phyloP scores from a whole-genome alignment of 2,329 filamentous ascomycete genomes.

The Cladosporium austrohemisphaericum region DNA sequence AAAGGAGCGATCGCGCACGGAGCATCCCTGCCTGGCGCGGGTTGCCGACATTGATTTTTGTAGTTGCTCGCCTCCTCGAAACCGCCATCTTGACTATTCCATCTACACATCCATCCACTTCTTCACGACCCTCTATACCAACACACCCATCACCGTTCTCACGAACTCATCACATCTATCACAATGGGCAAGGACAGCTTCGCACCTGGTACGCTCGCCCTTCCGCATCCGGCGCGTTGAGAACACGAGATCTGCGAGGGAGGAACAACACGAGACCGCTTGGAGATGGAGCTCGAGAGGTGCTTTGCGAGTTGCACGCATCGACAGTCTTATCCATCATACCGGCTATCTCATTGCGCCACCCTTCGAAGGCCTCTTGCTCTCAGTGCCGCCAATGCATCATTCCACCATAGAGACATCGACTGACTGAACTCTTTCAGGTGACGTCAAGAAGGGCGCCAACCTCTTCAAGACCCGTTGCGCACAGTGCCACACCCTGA shows the following conservation, averaged over 20 bases:
- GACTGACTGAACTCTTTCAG: constrained; percentile 43
- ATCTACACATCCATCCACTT: constrained; percentile 16
- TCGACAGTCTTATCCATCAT: background rate
- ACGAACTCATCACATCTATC: constrained; percentile 16
- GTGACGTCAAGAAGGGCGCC: constrained; percentile 93
- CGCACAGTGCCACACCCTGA: constrained; percentile 97
- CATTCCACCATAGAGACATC: too few relatives aligned
- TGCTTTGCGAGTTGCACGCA: background rate
- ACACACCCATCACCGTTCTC: constrained; percentile 14
- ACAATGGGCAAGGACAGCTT: constrained; percentile 39
- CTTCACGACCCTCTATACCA: constrained; percentile 10
- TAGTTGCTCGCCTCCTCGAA: constrained; percentile 7
- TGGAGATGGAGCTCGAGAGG: background rate
- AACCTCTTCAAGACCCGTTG: constrained; percentile 99
- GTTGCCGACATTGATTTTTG: constrained; percentile 8
- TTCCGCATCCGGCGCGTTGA: background rate
- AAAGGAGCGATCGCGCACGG: constrained; percentile 5
- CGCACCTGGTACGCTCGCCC: constrained; percentile 31
- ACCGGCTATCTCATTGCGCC: constrained; percentile 1
- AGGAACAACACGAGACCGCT: background rate
- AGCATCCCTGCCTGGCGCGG: background rate
- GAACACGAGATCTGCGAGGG: background rate
- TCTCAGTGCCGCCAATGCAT: background rate
- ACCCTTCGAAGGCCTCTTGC: background rate
- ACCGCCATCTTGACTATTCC: constrained; percentile 4